These are phyloP conservation scores for Lepidium africanum DNA, from an alignment of 345 rosid genomes.

Conservation along the genomic window DNA sequence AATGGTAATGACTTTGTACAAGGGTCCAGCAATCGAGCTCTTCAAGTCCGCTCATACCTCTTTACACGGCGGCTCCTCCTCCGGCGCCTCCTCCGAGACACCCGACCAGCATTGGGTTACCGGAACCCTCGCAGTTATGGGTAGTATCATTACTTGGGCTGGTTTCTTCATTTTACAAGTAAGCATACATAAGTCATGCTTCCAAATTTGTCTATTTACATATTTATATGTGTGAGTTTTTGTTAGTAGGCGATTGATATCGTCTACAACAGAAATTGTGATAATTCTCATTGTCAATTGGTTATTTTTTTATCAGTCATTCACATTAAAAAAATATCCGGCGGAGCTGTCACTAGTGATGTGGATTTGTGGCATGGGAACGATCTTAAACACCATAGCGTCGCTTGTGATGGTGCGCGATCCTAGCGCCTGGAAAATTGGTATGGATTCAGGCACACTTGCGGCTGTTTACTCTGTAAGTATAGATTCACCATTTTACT, in stretches of 20 bases:
- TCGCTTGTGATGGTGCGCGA: slow-evolving; percentile 64
- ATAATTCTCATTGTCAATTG: too few relatives aligned
- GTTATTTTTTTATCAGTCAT: slow-evolving; percentile 36
- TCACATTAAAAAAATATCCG: slow-evolving; percentile 75
- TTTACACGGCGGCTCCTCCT: slow-evolving; percentile 14
- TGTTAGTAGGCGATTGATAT: too few relatives aligned
- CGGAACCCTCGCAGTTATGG: slow-evolving; percentile 63
- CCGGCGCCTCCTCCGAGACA: slow-evolving; percentile 18
- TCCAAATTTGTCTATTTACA: background rate
- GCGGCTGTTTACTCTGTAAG: slow-evolving; percentile 79
- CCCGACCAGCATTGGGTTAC: slow-evolving; percentile 47
- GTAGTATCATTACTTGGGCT: slow-evolving; percentile 59
- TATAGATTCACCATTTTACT: background rate
- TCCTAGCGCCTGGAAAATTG: slow-evolving; percentile 61
- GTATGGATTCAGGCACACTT: slow-evolving; percentile 67
- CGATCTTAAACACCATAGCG: slow-evolving; percentile 45
- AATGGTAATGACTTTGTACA: slow-evolving; percentile 90
- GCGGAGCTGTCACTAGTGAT: slow-evolving; percentile 81
- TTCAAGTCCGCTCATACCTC: slow-evolving; percentile 30
- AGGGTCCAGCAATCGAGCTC: slow-evolving; percentile 68
- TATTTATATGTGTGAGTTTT: too few relatives aligned
- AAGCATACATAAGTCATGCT: slow-evolving; percentile 7
- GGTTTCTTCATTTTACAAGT: slow-evolving; percentile 82
- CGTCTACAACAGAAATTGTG: too few relatives aligned
- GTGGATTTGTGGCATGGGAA: slow-evolving; percentile 65